phyloP scores from a whole-genome alignment of 352 stramenopile genomes.

The Phytophthora citrophthora region DNA sequence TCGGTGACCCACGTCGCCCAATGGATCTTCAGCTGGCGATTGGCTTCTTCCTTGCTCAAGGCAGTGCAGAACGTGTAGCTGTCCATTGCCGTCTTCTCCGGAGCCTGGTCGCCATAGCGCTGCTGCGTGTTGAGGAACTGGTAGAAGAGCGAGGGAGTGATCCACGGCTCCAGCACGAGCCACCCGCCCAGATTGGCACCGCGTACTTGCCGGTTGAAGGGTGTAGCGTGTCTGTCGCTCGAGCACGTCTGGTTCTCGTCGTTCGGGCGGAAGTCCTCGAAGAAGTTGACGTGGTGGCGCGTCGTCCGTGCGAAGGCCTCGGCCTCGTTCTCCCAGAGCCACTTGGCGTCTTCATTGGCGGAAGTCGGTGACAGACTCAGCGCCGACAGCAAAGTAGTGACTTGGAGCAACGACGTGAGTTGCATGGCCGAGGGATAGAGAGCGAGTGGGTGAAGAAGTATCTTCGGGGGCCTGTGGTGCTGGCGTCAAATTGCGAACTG shows the following conservation, averaged over 20 bases:
- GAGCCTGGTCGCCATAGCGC: conserved; percentile 72
- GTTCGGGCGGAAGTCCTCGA: conserved; percentile 60
- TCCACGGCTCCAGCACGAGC: conserved; percentile 34
- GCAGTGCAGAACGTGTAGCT: conserved; percentile 84
- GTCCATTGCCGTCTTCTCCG: conserved; percentile 90
- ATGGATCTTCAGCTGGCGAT: conserved; percentile 92
- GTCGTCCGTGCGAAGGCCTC: conserved; percentile 42
- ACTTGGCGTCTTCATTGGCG: conserved; percentile 40
- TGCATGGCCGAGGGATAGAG: conserved; percentile 10
- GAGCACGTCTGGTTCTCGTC: conserved; percentile 36
- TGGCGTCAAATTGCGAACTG: conserved; percentile 25
- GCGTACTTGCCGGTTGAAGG: conserved; percentile 32
- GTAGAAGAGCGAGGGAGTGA: conserved; percentile 38
- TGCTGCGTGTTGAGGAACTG: conserved; percentile 65
- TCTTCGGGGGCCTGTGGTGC: conserved; percentile 4
- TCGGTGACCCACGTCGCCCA: conserved; percentile 93
- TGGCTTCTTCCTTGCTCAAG: conserved; percentile 79
- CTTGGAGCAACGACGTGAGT: conserved; percentile 7
- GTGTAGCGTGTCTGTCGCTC: conserved; percentile 31
- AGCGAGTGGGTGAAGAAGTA: neutral
- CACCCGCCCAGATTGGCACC: conserved; percentile 34
- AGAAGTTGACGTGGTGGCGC: conserved; percentile 36
- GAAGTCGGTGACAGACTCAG: neutral
- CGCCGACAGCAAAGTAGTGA: conserved; percentile 4
- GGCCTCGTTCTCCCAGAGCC: conserved; percentile 65